Evolutionary conservation across 1,284 basidiomycete genomes (phyloP).

Genomic region (Malassezia slooffiae): DNA sequence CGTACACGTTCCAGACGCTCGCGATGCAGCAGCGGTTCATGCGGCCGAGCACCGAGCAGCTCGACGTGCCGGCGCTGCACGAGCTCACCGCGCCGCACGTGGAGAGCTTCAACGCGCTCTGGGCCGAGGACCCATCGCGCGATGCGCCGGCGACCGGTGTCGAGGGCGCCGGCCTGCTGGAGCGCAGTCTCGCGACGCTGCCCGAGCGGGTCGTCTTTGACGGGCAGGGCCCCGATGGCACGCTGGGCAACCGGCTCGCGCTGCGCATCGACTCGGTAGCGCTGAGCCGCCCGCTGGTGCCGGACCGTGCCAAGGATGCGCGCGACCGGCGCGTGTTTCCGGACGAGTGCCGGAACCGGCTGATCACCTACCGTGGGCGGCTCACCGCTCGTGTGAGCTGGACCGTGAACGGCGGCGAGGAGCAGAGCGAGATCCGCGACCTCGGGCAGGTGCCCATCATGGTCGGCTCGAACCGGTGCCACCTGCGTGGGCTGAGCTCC

Average conservation of each 20-base stretch:
- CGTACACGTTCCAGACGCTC: conserved; percentile 65
- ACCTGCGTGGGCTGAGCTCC: conserved; percentile 72
- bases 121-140: conserved; percentile 35
- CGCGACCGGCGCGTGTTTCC: conserved; percentile 74
- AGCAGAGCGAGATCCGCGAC: conserved; percentile 67
- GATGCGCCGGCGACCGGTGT: conserved; percentile 29
- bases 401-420: conserved; percentile 65
- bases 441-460: conserved; percentile 91
- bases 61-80: conserved; percentile 71
- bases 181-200: conserved; percentile 70
- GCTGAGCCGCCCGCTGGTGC: conserved; percentile 73
- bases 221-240: conserved; percentile 49
- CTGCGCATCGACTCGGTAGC: conserved; percentile 83
- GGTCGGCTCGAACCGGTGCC: conserved; percentile 94
- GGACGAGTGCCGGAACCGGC: conserved; percentile 59
- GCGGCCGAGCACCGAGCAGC: conserved; percentile 60
- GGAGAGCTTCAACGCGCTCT: conserved; percentile 86
- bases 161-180: conserved; percentile 68
- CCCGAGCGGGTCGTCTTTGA: conserved; percentile 86
- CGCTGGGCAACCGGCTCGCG: conserved; percentile 47
- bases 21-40: conserved; percentile 70
- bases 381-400: conserved; percentile 84
- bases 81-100: conserved; percentile 89
- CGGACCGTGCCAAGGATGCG: conserved; percentile 68
- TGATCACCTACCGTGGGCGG: conserved; percentile 80